Base-by-base conservation (phyloP, 164 flowering plant genomes). In the Platanus orientalis region DNA sequence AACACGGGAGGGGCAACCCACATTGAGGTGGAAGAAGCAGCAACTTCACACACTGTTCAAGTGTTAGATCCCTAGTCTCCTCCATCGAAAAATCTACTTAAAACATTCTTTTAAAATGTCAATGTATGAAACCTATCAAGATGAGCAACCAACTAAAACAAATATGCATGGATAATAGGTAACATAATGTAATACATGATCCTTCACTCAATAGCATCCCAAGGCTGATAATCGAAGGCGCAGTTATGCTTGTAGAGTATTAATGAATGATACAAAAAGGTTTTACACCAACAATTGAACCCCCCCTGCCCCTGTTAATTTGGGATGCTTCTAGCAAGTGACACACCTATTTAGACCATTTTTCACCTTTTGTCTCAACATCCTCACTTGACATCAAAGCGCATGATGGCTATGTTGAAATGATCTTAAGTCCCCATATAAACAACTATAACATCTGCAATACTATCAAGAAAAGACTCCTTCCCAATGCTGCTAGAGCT, bases 291-390 rank as follows among this genome's bases (percentile, higher is more conserved):
- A 67, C 87, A 83, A 45, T 60, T 79, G 73, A 83, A 83, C 12
- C 84, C n/a, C n/a, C n/a, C n/a, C n/a, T n/a, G n/a, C n/a, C n/a
- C n/a, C 87, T 13, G 81, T 83, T 45, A 83, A 67, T 17, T 84
- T 84, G 30, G 79, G 76, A 45, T 83, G 82, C 64, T 80, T 83
- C 36, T 66, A 69, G 64, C 87, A 83, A 56, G 77, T 23, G 34
- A n/a, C 71, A 78, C 87, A 83, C 58, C 84, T 71, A 42, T 53
- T 80, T 4, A 84, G 87, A n/a, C 84, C 87, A 49, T 73, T 77
- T 52, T 73, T 73, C 16, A 53, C 72, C 76, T 76, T 76, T 9
- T 14, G n/a, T 32, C 53, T 73, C 76, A 23, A 12, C 49, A 14
- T 16, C 45, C 75, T 69, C 68, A 11, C 60, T 61, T 0, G 54